phyloP scores from a whole-genome alignment of 2,329 filamentous ascomycete species.

The Teratosphaeria zuluensis region DNA sequence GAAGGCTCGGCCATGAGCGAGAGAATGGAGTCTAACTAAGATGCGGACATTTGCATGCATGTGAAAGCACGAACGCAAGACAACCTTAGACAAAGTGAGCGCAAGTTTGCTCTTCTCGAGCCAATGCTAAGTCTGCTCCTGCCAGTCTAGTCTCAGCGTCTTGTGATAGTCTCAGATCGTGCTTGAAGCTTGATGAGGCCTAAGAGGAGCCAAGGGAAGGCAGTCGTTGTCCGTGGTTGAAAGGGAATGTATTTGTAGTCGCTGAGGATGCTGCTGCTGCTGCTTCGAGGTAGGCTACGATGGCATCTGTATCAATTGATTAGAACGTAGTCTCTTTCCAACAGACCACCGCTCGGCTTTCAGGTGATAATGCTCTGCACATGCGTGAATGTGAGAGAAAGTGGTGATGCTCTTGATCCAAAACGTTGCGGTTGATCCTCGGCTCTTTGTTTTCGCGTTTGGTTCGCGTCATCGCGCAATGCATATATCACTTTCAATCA shows the following conservation, averaged over 20 bases:
- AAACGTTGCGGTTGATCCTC: neutral
- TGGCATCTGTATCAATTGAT: neutral
- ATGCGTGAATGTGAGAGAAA: neutral
- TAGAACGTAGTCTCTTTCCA: neutral
- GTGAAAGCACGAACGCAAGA: neutral
- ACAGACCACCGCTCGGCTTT: neutral
- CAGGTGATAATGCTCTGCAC: neutral
- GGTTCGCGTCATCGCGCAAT: neutral
- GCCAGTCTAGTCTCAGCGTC: neutral
- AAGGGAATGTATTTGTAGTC: neutral
- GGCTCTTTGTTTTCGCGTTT: neutral
- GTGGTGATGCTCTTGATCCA: neutral
- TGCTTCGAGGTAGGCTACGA: neutral
- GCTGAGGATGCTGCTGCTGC: neutral
- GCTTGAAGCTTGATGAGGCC: neutral
- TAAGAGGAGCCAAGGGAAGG: neutral
- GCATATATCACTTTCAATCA: neutral
- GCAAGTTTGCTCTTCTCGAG: neutral
- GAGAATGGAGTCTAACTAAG: neutral
- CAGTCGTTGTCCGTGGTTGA: neutral
- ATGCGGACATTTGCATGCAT: neutral
- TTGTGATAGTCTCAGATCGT: neutral
- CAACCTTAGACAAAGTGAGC: neutral
- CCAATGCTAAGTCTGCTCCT: neutral
- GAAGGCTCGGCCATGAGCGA: constrained; percentile 1